phyloP scores from a whole-genome alignment of 2,329 filamentous ascomycete species.

The Ophiostoma populinum region DNA sequence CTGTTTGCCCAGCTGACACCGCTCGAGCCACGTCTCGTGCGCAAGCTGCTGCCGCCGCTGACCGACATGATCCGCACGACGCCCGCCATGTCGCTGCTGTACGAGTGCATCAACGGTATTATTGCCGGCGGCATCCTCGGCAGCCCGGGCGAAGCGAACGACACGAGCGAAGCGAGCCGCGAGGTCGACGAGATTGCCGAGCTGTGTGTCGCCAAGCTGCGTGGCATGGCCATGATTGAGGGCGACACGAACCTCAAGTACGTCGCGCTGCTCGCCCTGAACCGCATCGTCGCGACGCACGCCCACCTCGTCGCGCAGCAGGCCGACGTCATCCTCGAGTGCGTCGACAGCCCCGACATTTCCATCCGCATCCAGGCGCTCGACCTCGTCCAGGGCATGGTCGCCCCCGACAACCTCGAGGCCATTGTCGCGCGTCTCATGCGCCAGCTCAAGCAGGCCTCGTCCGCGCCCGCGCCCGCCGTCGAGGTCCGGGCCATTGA shows the following conservation, averaged over 20 bases:
- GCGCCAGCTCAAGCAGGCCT: conserved; percentile 60
- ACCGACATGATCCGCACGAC: conserved; percentile 90
- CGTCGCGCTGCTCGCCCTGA: conserved; percentile 85
- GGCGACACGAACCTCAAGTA: conserved; percentile 97
- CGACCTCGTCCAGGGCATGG: conserved; percentile 86
- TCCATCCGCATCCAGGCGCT: conserved; percentile 88
- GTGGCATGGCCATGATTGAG: conserved; percentile 86
- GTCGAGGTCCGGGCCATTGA: conserved; percentile 28
- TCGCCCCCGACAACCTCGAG: conserved; percentile 70
- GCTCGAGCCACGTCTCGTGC: conserved; percentile 75
- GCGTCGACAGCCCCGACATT: conserved; percentile 88
- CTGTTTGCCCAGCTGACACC: conserved; percentile 94
- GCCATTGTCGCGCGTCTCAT: conserved; percentile 74
- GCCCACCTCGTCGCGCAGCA: conserved; percentile 78
- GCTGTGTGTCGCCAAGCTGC: conserved; percentile 79
- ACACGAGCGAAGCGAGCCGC: too few relatives aligned
- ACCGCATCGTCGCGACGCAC: conserved; percentile 81
- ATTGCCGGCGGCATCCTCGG: conserved; percentile 91
- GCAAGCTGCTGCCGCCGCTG: conserved; percentile 77
- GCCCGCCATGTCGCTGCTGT: conserved; percentile 91
- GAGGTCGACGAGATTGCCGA: conserved; percentile 84
- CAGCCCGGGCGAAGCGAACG: conserved; percentile 63
- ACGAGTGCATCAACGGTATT: conserved; percentile 97
- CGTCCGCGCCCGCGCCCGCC: conserved; percentile 24
- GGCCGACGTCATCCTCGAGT: conserved; percentile 90